Evolutionary conservation across 306 rosid genomes (phyloP), one percentile per base, ranked within the genome.

Genomic region (Begonia loranthoides): DNA sequence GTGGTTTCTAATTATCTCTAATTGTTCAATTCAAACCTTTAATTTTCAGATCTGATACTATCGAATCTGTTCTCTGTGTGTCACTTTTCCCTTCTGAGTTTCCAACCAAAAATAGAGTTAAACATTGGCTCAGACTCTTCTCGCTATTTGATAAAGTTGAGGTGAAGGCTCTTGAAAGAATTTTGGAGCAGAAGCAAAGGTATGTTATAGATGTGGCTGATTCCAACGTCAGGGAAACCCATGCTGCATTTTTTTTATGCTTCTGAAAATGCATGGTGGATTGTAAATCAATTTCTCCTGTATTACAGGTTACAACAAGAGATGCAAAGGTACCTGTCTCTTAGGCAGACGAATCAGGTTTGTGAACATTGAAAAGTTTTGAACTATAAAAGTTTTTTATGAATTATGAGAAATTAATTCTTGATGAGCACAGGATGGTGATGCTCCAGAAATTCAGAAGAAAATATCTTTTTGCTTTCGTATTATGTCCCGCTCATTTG

Each of bases 171-270:
- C 81, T 92, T 70, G 99, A 87, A 77, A 92, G 77, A 80, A 72
- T 86, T 56, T 70, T 92, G 69, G 99, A 86, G 74, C 99, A 92
- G 82, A 92, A 92, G 64, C 96, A 87, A 70, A 86, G 99, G 99
- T 83, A 67, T 57, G 56, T 45, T 57, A 62, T 48, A 51, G 13
- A 41, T 50, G 4, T 28, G 56, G 50, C 61, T 60, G 54, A 44
- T 15, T 46, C 64, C 52, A 36, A 47, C 64, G 58, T 62, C 61
- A 12, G 64, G 72, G 41, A 62, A 51, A 67, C 49, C 54, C 41
- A 51, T 13, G 28, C 39, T 55, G 56, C 46, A 52, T 51, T 52
- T 58, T 65, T 60, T 53, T 61, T 50, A 70, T 56, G 36, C 36
- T 28, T 28, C 36, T 28, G 4, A 28, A 28, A 28, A 28, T 28